These are phyloP conservation scores for Guadua angustifolia DNA, from an alignment of 176 grass and related monocot genomes.

Conservation along the genomic window DNA sequence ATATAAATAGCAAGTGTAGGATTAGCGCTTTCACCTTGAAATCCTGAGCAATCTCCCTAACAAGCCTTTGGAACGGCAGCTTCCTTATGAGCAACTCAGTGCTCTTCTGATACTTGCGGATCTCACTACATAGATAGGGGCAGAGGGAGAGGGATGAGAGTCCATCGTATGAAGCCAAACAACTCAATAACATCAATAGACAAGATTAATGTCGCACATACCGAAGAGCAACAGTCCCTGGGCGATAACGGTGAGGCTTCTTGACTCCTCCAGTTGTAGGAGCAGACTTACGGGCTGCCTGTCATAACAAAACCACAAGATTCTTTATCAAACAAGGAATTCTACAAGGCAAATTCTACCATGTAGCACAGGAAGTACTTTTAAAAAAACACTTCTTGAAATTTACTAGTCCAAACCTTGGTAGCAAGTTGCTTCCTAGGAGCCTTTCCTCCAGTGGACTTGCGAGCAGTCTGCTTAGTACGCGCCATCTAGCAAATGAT, in stretches of 20 bases:
- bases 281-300: slow-evolving; percentile 52
- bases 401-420: slow-evolving; percentile 30
- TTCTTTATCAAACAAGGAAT: background rate
- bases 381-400: background rate
- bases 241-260: slow-evolving; percentile 55
- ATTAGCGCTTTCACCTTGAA: slow-evolving; percentile 40
- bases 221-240: slow-evolving; percentile 53
- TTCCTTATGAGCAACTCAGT: slow-evolving; percentile 55
- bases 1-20: background rate
- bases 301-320: background rate
- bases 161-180: background rate
- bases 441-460: slow-evolving; percentile 56
- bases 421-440: slow-evolving; percentile 59
- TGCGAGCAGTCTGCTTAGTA: slow-evolving; percentile 60
- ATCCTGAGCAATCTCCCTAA: slow-evolving; percentile 62
- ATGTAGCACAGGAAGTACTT: background rate
- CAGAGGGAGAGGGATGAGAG: background rate
- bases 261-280: slow-evolving; percentile 56
- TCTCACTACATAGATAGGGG: slow-evolving; percentile 23
- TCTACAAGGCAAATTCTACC: background rate
- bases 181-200: background rate
- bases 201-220: background rate
- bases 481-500: slow-evolving; percentile 42
- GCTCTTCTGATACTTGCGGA: slow-evolving; percentile 55
- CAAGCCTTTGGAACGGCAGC: slow-evolving; percentile 57